Conservation (phyloP, 345 rosid genomes). For the Ailanthus altissimus region DNA sequence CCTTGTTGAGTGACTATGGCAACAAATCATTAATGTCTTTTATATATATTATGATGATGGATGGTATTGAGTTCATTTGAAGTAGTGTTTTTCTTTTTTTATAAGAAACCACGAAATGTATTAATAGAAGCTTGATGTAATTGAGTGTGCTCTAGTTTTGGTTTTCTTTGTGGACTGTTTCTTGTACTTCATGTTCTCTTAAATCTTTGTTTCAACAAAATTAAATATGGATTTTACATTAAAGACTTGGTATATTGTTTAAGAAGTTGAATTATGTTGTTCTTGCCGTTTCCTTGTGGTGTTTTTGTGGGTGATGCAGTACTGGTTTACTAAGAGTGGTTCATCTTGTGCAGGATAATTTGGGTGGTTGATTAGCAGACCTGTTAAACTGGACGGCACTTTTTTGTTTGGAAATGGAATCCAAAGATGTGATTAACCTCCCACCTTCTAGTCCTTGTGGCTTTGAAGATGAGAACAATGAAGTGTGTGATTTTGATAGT, state of each 20-base stretch:
- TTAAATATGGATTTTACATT: neutral
- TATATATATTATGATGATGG: neutral
- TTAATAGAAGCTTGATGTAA: neutral
- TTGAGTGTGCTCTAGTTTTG: neutral
- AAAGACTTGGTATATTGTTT: neutral
- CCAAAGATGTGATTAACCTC: conserved; percentile 39
- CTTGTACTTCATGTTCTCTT: neutral
- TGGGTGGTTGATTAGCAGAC: conserved; percentile 13
- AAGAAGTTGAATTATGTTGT: neutral
- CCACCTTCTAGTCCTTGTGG: conserved; percentile 37
- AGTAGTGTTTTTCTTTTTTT: neutral
- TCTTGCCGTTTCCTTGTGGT: too few relatives aligned
- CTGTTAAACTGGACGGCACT: conserved; percentile 6
- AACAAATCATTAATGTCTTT: neutral
- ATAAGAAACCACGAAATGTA: neutral
- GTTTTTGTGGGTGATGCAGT: neutral
- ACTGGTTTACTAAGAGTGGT: neutral
- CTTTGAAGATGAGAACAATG: conserved; percentile 34
- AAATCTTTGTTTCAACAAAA: neutral
- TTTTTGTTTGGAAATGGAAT: conserved; percentile 45
- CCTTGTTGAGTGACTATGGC: neutral
- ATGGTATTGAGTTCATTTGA: neutral
- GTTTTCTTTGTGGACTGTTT: neutral
- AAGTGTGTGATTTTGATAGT: conserved; percentile 33
- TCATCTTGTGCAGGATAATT: conserved; percentile 27